phyloP scores from a whole-genome alignment of 495 filamentous ascomycete genomes.

The Jackrogersella multiformis region DNA sequence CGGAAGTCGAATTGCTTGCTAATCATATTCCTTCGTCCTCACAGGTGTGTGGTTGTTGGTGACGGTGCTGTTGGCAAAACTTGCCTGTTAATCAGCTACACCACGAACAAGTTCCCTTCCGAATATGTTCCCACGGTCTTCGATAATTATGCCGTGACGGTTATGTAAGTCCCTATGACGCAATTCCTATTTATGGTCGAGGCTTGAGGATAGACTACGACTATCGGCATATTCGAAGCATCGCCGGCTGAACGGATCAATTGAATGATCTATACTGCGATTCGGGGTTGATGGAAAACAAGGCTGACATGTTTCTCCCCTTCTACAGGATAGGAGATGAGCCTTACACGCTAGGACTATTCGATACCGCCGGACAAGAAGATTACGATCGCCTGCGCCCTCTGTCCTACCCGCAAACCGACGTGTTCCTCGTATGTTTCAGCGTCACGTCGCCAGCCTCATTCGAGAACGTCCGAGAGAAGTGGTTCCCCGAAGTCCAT shows the following conservation, averaged over 20 bases:
- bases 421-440: slow-evolving; percentile 99
- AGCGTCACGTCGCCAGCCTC: slow-evolving; percentile 98
- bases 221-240: not conserved
- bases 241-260: slow-evolving; percentile 7
- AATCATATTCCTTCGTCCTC: slow-evolving; percentile 21
- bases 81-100: slow-evolving; percentile 98
- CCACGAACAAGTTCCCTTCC: slow-evolving; percentile 98
- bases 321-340: slow-evolving; percentile 94
- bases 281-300: slow-evolving; percentile 8
- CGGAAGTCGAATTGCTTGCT: slow-evolving; percentile 12
- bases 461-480: slow-evolving; percentile 98
- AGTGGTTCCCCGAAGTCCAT: slow-evolving; percentile 98
- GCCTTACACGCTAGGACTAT: slow-evolving; percentile 95
- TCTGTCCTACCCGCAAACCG: slow-evolving; percentile 96
- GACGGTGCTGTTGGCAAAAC: slow-evolving; percentile 99
- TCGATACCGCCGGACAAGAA: slow-evolving; percentile 98
- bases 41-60: slow-evolving; percentile 96
- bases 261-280: slow-evolving; percentile 16
- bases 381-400: slow-evolving; percentile 98
- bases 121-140: slow-evolving; percentile 99
- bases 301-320: slow-evolving; percentile 34
- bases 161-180: slow-evolving; percentile 79
- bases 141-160: slow-evolving; percentile 99
- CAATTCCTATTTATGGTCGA: not conserved
- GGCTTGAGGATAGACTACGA: not conserved